Evolutionary conservation across 1,284 basidiomycete genomes (phyloP), one percentile per base, ranked within the genome.

Genomic region (Malassezia arunalokei): DNA sequence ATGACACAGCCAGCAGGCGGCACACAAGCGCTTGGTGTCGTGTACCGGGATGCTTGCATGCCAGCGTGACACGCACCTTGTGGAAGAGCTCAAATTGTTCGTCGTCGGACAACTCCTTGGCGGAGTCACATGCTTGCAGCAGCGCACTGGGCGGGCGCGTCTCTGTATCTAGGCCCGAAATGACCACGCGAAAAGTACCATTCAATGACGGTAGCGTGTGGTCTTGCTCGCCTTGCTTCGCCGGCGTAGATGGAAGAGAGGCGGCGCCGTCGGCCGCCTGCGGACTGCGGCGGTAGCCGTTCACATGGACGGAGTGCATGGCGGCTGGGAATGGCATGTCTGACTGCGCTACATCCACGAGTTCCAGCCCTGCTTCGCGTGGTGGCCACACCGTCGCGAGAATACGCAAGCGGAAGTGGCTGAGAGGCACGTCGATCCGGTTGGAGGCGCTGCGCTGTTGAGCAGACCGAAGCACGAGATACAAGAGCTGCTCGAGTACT

Each of bases 81-180:
- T 87, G 89, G 59, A 94, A 79, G 5, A 95, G 77, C 67, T 90
- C 87, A 66, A 90, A 91, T 65, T 85, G 87, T 74, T 92, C 88
- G 39, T 83, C 81, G 20, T 84, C 80, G 11, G 89, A 85, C 37
- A 96, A 79, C 33, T 79, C 76, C 68, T 87, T 78, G n/a, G 76
- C 76, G 63, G 86, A 82, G 55, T 86, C 78, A 9, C 9, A 44
- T 24, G 81, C 76, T 17, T 82, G 82, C 27, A 95, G 78, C 42
- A 90, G 78, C 37, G 65, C 62, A 31, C 57, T 55, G 17, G 58
- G 43, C 28, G 60, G 48, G 44, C 51, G 55, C 24, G 48, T 44
- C 8, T 49, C 47, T 12, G 50, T 9, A 6, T 54, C 49, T 24
- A 63, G 45, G 33, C 45, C 51, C 29, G 51, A 54, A 17, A 69